These are phyloP conservation scores for Aphanomyces astaci DNA, from an alignment of 352 stramenopile species.

Conservation along the genomic window DNA sequence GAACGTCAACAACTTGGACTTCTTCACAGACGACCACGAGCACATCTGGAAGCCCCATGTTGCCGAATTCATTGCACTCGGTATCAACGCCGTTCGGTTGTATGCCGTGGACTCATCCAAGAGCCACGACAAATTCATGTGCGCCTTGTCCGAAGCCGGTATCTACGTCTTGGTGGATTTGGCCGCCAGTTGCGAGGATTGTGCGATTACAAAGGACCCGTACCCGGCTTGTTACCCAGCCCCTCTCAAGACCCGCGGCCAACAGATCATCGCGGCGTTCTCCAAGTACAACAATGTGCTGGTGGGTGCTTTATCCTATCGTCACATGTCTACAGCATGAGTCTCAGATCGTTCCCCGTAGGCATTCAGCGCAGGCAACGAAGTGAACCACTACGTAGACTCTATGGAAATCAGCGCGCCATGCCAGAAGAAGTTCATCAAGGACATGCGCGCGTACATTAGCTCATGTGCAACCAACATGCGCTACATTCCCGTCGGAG, in stretches of 20 bases:
- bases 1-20: constrained; percentile 70
- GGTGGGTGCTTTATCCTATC: too few relatives aligned
- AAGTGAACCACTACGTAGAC: constrained; percentile 68
- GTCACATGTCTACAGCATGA: too few relatives aligned
- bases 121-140: constrained; percentile 83
- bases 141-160: constrained; percentile 51
- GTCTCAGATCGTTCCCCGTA: too few relatives aligned
- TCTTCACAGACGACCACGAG: constrained; percentile 66
- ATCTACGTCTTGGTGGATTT: constrained; percentile 76
- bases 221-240: constrained; percentile 50
- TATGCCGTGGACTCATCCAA: constrained; percentile 66
- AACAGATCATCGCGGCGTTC: constrained; percentile 77
- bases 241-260: constrained; percentile 59
- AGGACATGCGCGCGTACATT: constrained; percentile 78
- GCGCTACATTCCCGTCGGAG: constrained; percentile 61
- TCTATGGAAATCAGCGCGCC: constrained; percentile 50
- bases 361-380: constrained; percentile 63
- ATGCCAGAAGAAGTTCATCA: constrained; percentile 86
- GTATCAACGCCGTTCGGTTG: constrained; percentile 69
- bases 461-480: constrained; percentile 38
- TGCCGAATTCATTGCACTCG: constrained; percentile 48
- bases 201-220: constrained; percentile 49
- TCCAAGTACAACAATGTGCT: constrained; percentile 78
- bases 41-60: constrained; percentile 68
- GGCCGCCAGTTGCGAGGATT: constrained; percentile 48